Conservation (phyloP, 1,284 basidiomycete species). For the Microbotryomycetes sp. region DNA sequence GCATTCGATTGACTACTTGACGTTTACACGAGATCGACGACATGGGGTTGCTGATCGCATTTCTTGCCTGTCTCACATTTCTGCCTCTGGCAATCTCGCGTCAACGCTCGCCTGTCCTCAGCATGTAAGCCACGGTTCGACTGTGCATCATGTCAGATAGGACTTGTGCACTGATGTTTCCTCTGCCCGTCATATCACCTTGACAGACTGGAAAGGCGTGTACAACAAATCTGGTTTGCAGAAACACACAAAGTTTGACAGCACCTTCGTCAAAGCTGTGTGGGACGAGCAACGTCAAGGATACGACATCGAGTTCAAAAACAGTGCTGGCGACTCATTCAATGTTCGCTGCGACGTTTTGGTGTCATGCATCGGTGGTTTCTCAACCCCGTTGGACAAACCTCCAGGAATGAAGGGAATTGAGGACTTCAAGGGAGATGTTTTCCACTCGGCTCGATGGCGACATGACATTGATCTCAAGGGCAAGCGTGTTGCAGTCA, state of each 20-base stretch:
- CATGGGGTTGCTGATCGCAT: too few species aligned
- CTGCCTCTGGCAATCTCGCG: too few species aligned
- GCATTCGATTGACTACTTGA: too few species aligned
- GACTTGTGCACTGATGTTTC: too few species aligned
- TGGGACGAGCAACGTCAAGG: conserved; percentile 13
- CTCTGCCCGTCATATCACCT: background rate
- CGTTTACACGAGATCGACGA: too few species aligned
- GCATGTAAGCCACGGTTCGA: too few species aligned
- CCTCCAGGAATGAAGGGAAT: conserved; percentile 20
- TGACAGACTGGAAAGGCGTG: conserved; percentile 13
- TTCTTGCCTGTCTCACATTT: too few species aligned
- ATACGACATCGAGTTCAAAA: conserved; percentile 12
- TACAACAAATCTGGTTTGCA: conserved; percentile 16
- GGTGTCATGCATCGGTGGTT: conserved; percentile 23
- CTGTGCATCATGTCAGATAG: too few species aligned
- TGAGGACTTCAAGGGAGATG: conserved; percentile 34
- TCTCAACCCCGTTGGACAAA: conserved; percentile 20
- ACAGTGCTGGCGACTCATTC: conserved; percentile 4
- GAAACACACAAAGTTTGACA: conserved; percentile 13
- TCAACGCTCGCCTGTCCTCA: too few species aligned
- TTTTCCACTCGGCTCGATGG: conserved; percentile 43
- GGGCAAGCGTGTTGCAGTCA: conserved; percentile 41
- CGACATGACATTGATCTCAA: conserved; percentile 39
- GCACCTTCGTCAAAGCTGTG: conserved; percentile 17
- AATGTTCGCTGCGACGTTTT: conserved; percentile 19